Evolutionary conservation across 2,329 filamentous ascomycete species (phyloP), one percentile per base, ranked within the genome.

Genomic region (Sporothrix sp.): DNA sequence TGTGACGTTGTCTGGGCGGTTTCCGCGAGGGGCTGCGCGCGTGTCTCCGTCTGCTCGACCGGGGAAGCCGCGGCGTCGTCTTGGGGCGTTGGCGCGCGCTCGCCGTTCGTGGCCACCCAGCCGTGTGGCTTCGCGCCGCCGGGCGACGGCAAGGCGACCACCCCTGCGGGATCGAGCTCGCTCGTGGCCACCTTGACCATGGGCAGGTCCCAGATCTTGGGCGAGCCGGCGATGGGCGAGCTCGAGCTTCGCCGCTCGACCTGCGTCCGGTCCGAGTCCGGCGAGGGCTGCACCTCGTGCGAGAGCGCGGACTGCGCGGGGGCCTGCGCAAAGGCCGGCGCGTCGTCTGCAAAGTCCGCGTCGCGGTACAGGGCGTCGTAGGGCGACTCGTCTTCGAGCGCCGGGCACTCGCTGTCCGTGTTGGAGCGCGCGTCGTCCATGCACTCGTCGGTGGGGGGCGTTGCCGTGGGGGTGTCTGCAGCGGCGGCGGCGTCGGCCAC

Each of bases 401-500:
- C 40, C 5, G 40, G 20, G 33, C 48, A 38, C 30, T 51, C 50
- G 21, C 50, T 51, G 7, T 46, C 50, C 4, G 51, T 43, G 9
- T 45, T 47, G 8, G 45, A 36, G 3, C 39, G 33, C 1, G 45
- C 42, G 18, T 49, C 51, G 39, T 48, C 37, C 36, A 49, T 48
- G 16, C n/a, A 42, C 25, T 40, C 48, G 38, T 36, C 28, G n/a
- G 27, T 28, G 7, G 21, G 25, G 9, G 27, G 45, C 3, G 25
- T 38, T 10, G 39, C 20, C 7, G 51, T 30, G 14, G 50, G 23
- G 16, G 30, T 16, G 9, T 45, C 46, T 16, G 25, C 33, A 11
- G 30, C 35, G 1, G 27, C 25, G 25, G 32, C 18, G 8, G 32
- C 20, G 36, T 27, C 33, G n/a, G 42, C 32, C 3, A 36, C 37